A percentile compares a stretch with the other conserved stretches of the same genome.
Evolutionary conservation across 345 rosid genomes (phyloP).

Genomic region (Citrus sp.): DNA sequence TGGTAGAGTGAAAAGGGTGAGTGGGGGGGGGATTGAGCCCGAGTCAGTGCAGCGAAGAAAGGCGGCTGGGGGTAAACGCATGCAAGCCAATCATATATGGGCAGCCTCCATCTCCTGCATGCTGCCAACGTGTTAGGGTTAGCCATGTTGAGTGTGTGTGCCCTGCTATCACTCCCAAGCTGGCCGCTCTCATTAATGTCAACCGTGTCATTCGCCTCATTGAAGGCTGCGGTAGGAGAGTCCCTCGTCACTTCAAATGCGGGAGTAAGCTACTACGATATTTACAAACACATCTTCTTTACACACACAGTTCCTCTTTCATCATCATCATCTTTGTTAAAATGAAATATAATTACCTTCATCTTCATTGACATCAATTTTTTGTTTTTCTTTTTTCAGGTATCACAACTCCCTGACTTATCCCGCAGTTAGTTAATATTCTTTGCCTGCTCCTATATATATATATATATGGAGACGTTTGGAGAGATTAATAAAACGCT

Average conservation of each 20-base stretch:
- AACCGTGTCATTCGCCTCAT: conserved; percentile 34
- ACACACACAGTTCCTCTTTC: not conserved
- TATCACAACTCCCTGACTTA: not conserved
- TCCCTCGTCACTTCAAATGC: conserved; percentile 43
- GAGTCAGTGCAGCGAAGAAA: conserved; percentile 32
- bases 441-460: too few relatives aligned
- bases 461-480: too few relatives aligned
- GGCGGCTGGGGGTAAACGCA: conserved; percentile 23
- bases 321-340: not conserved
- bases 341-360: too few relatives aligned
- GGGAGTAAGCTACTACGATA: conserved; percentile 31
- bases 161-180: conserved; percentile 22
- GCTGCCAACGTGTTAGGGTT: conserved; percentile 34
- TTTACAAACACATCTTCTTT: not conserved
- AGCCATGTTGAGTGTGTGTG: conserved; percentile 32
- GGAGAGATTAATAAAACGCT: too few relatives aligned
- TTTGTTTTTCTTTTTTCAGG: not conserved
- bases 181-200: conserved; percentile 30
- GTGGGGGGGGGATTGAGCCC: conserved; percentile 7
- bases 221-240: conserved; percentile 38
- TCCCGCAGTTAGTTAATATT: too few relatives aligned
- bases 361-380: not conserved
- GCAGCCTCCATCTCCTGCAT: conserved; percentile 27
- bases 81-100: conserved; percentile 38
- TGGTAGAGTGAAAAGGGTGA: not conserved